Percentiles rank a stretch among this genome's conserved stretches.
Conservation (phyloP, 164 flowering plant species). For the Chimonanthus praecox region DNA sequence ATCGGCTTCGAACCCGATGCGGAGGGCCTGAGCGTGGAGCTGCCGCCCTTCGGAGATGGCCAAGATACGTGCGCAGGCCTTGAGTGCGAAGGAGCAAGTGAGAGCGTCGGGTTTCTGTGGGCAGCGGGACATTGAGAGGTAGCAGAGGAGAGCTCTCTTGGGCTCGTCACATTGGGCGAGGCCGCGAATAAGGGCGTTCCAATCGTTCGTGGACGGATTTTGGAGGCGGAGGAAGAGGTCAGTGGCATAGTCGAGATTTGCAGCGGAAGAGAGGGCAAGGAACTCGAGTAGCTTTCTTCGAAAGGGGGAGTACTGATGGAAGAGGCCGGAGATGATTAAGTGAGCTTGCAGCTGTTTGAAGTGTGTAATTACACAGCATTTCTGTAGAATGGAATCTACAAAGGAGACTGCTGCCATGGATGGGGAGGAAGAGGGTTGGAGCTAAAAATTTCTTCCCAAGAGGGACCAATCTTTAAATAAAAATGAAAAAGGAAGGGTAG, state of each 20-base stretch:
- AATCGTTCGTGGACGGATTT: constrained; percentile 60
- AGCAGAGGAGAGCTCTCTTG: constrained; percentile 35
- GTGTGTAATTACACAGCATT: constrained; percentile 41
- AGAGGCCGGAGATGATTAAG: constrained; percentile 46
- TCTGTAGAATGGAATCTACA: constrained; percentile 33
- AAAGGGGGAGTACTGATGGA: constrained; percentile 30
- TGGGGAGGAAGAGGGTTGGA: too few species aligned
- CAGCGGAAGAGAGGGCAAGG: constrained; percentile 51
- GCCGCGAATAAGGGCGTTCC: constrained; percentile 84
- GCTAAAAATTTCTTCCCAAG: too few species aligned
- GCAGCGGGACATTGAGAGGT: constrained; percentile 30
- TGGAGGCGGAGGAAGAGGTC: constrained; percentile 39
- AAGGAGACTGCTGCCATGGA: not conserved
- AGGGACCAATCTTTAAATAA: too few species aligned
- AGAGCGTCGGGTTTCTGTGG: constrained; percentile 66
- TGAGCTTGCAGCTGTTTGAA: constrained; percentile 67
- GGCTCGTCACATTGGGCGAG: constrained; percentile 50
- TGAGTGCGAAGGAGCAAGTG: constrained; percentile 73
- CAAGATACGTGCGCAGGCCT: constrained; percentile 68
- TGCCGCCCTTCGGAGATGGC: constrained; percentile 48
- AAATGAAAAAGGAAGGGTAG: too few species aligned
- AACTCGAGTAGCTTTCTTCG: constrained; percentile 63
- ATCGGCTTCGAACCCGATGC: constrained; percentile 50
- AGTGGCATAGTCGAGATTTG: constrained; percentile 48
- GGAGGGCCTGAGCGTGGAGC: constrained; percentile 48